Base-by-base conservation (phyloP, 2,329 filamentous ascomycete species). In the Salinomyces thailandicus region DNA sequence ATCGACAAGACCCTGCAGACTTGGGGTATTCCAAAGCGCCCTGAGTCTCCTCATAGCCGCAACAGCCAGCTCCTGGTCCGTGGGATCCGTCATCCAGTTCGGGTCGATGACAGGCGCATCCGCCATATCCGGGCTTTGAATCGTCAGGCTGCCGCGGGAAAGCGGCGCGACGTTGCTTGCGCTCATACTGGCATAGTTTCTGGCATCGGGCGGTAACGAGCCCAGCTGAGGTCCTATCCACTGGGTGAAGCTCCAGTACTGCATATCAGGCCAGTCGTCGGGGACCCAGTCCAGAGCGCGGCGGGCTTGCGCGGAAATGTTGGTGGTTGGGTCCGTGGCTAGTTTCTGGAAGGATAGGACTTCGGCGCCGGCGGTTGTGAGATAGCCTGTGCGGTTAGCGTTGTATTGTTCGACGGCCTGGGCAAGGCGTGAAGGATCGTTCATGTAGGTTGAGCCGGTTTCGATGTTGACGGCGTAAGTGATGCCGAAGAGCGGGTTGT, bases 91-190 rank as follows among this genome's bases (percentile, higher is more conserved):
- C 3, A 64, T 49, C 60, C 59, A 64, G 33, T 55, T 54, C 0
- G 59, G 57, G 24, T 61, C 49, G 33, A 64, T 52, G n/a, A 53
- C 33, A 0, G 62, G 61, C 0, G 42, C 35, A 12, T 50, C 51
- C 0, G 38, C 26, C 4, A 52, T 54, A 22, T 52, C 45, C n/a
- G 51, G 38, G 7, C 48, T 55, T 1, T 38, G 19, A 14, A 64
- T 54, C 0, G 53, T 58, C 29, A 65, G 50, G 31, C 47, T 57
- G 4, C 61, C 61, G 5, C 59, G 53, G 5, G 54, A 60, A 1
- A 55, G 41, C 0, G 62, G 53, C 0, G 57, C 47, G 5, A 58
- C 43, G 3, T 64, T 38, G 1, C 53, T 47, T 7, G 39, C 52
- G 1, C 50, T 36, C 18, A 62, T 54, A 2, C 52, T 50, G 3